Conservation (phyloP, 495 filamentous ascomycete species). For the Viridothelium virens region DNA sequence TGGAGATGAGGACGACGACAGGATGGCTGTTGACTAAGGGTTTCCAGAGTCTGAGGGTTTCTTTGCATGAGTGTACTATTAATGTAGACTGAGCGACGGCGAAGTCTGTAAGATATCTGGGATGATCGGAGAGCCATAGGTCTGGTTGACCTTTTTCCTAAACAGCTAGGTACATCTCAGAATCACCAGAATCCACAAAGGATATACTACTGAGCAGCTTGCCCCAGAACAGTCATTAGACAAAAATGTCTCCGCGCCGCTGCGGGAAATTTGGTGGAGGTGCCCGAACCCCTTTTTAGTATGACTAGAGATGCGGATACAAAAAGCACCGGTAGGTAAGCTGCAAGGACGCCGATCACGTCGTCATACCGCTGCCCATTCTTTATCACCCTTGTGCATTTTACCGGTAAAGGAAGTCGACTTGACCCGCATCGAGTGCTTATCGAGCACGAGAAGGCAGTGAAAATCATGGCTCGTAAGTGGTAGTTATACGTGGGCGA, state of each 20-base stretch:
- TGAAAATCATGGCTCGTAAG: background rate
- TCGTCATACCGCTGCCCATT: background rate
- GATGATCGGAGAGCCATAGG: background rate
- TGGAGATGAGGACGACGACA: conserved; percentile 23
- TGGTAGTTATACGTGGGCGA: background rate
- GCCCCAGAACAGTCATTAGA: too few species aligned
- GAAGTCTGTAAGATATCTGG: background rate
- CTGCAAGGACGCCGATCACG: background rate
- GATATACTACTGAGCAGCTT: too few species aligned
- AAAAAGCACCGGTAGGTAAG: background rate
- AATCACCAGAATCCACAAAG: background rate
- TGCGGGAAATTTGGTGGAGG: too few species aligned
- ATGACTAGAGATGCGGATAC: too few species aligned
- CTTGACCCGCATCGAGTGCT: background rate
- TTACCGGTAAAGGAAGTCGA: background rate
- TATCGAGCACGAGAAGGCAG: background rate
- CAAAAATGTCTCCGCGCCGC: too few species aligned
- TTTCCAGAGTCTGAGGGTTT: background rate
- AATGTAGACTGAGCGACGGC: background rate
- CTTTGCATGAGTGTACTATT: background rate
- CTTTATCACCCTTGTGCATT: background rate
- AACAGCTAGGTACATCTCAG: too few species aligned
- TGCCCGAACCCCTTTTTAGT: too few species aligned
- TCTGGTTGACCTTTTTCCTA: too few species aligned
- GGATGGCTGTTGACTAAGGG: conserved; percentile 18